phyloP scores from a whole-genome alignment of 805 yeast species.

The Hanseniaspora occidentalis region DNA sequence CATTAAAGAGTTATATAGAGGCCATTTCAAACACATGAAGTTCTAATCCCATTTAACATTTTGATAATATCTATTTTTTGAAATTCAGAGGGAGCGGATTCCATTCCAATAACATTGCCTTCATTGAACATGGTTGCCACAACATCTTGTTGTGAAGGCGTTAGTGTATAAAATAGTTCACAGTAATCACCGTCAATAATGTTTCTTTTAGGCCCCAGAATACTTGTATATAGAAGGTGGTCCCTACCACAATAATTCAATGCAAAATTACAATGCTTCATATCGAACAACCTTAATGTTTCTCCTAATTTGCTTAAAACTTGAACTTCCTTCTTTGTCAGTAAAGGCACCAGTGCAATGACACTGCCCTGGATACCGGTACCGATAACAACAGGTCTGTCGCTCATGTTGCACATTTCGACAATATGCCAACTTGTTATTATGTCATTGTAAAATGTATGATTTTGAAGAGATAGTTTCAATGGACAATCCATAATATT shows the following conservation, averaged over 20 bases:
- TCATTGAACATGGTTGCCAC: slow-evolving; percentile 23
- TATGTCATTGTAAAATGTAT: slow-evolving; percentile 59
- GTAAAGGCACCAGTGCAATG: slow-evolving; percentile 60
- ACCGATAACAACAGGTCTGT: slow-evolving; percentile 53
- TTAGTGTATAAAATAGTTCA: slow-evolving; percentile 36
- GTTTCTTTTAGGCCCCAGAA: slow-evolving; percentile 65
- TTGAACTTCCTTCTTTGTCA: slow-evolving; percentile 46
- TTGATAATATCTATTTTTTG: slow-evolving; percentile 7
- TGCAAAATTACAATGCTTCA: background rate
- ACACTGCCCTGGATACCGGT: slow-evolving; percentile 74
- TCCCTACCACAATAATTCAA: slow-evolving; percentile 39
- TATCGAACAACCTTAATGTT: slow-evolving; percentile 20
- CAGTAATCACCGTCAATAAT: slow-evolving; percentile 84
- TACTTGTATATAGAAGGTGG: slow-evolving; percentile 57
- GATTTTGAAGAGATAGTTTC: slow-evolving; percentile 39
- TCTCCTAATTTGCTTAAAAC: slow-evolving; percentile 45
- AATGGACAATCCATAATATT: slow-evolving; percentile 27
- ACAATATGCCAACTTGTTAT: slow-evolving; percentile 46
- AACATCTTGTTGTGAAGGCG: slow-evolving; percentile 13
- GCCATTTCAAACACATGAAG: slow-evolving; percentile 15
- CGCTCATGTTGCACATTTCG: slow-evolving; percentile 24
- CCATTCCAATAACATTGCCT: slow-evolving; percentile 22
- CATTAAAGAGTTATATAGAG: slow-evolving; percentile 47
- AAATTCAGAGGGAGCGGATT: background rate
- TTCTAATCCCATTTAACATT: slow-evolving; percentile 18